phyloP scores from a whole-genome alignment of 73 alveolate species.

The Tetrahymena borealis region DNA sequence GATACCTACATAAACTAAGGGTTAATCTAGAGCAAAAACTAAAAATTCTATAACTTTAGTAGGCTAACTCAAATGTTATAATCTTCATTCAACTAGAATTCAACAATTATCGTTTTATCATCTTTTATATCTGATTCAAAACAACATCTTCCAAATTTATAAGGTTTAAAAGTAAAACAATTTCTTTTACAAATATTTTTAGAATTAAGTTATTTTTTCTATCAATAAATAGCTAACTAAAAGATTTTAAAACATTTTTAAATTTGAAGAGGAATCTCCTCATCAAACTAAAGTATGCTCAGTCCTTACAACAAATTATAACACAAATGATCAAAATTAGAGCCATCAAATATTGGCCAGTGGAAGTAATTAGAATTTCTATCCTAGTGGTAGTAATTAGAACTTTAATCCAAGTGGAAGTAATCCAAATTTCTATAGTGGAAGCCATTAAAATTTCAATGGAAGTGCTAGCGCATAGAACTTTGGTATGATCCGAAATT shows the following conservation, averaged over 20 bases:
- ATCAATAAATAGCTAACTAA: neutral
- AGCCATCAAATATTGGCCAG: neutral
- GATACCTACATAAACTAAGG: neutral
- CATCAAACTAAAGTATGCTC: neutral
- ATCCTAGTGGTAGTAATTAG: too few species aligned
- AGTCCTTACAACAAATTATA: neutral
- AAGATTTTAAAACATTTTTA: neutral
- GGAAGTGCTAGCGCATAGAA: too few species aligned
- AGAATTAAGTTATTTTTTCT: neutral
- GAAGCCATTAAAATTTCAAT: too few species aligned
- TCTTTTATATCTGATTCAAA: neutral
- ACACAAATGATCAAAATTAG: neutral
- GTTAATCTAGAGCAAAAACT: neutral
- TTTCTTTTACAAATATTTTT: neutral
- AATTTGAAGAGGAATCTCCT: neutral
- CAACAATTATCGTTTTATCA: neutral
- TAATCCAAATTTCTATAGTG: too few species aligned
- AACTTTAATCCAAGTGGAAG: too few species aligned
- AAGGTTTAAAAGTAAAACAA: neutral
- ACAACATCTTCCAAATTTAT: neutral
- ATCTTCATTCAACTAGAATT: neutral
- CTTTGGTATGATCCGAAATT: neutral
- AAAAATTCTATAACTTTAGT: neutral
- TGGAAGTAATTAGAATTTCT: too few species aligned
- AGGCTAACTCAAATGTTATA: neutral